Conservation (phyloP, 345 rosid genomes). For the Populus alba region DNA sequence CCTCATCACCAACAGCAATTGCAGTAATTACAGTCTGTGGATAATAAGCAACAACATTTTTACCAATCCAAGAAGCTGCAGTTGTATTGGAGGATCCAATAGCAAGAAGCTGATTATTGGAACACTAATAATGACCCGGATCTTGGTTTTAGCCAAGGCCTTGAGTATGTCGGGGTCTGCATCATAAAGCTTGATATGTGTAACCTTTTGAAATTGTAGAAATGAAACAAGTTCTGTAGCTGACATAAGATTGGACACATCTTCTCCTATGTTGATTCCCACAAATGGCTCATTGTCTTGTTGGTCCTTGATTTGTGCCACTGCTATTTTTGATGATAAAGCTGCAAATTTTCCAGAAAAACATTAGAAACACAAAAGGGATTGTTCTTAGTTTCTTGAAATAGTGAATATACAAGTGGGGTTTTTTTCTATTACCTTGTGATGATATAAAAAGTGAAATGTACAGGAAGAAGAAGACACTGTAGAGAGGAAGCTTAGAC, state of each 20-base stretch:
- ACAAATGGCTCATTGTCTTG: conserved; percentile 66
- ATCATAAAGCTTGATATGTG: conserved; percentile 75
- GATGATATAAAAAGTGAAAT: conserved; percentile 17
- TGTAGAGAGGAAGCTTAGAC: conserved; percentile 35
- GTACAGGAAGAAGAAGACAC: conserved; percentile 22
- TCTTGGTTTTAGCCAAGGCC: conserved; percentile 81
- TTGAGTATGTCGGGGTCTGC: conserved; percentile 75
- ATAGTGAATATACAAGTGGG: background rate
- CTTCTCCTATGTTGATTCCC: conserved; percentile 83
- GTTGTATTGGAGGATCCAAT: conserved; percentile 87
- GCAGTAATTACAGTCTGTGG: conserved; percentile 70
- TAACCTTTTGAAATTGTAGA: conserved; percentile 66
- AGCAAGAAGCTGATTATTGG: conserved; percentile 93
- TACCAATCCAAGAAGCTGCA: conserved; percentile 80
- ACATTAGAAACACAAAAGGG: background rate
- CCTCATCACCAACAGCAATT: conserved; percentile 91
- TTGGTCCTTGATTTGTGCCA: conserved; percentile 28
- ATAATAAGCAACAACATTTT: conserved; percentile 76
- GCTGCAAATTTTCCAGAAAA: conserved; percentile 17
- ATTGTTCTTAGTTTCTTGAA: background rate
- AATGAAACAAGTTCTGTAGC: conserved; percentile 56
- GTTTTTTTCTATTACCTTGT: conserved; percentile 18
- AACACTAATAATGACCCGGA: conserved; percentile 76
- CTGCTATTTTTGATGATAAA: conserved; percentile 22
- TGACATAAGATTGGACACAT: conserved; percentile 53